A percentile compares a stretch with the other conserved stretches of the same genome.
These are phyloP conservation scores for Picochlorum sp. DNA, from an alignment of 139 green algal species.

Conservation along the genomic window DNA sequence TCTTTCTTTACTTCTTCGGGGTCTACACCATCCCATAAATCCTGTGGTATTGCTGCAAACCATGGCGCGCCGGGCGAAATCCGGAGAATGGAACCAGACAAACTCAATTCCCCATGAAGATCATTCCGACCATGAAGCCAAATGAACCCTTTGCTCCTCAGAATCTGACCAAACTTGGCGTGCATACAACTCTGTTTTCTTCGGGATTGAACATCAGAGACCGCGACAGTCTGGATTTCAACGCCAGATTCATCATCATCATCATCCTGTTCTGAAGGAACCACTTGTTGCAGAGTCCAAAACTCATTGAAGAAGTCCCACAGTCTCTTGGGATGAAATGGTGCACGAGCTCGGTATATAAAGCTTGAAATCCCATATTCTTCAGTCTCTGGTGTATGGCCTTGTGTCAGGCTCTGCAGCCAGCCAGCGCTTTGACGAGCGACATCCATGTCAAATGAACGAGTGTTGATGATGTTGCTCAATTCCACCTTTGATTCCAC, in stretches of 20 bases:
- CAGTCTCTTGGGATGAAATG: slow-evolving; percentile 68
- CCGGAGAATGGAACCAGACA: slow-evolving; percentile 47
- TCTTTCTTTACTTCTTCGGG: slow-evolving; percentile 30
- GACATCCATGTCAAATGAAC: slow-evolving; percentile 53
- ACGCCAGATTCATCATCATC: slow-evolving; percentile 5
- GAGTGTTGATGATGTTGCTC: slow-evolving; percentile 37
- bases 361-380: slow-evolving; percentile 65
- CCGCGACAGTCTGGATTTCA: not conserved
- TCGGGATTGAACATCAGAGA: slow-evolving; percentile 3
- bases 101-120: slow-evolving; percentile 59
- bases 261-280: slow-evolving; percentile 30
- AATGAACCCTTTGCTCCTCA: slow-evolving; percentile 67
- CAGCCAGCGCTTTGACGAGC: slow-evolving; percentile 51
- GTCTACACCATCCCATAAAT: slow-evolving; percentile 41
- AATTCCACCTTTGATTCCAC: slow-evolving; percentile 14
- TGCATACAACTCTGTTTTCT: not conserved
- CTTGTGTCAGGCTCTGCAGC: slow-evolving; percentile 37
- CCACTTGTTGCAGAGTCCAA: slow-evolving; percentile 51
- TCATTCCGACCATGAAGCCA: slow-evolving; percentile 53
- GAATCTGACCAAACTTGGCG: slow-evolving; percentile 34
- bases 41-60: slow-evolving; percentile 53
- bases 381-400: slow-evolving; percentile 37
- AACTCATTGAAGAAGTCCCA: slow-evolving; percentile 35
- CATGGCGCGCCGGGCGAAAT: slow-evolving; percentile 50
- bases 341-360: slow-evolving; percentile 37